Evolutionary conservation across 73 alveolate species (phyloP).

Genomic region (Paramecium tetraurelia): DNA sequence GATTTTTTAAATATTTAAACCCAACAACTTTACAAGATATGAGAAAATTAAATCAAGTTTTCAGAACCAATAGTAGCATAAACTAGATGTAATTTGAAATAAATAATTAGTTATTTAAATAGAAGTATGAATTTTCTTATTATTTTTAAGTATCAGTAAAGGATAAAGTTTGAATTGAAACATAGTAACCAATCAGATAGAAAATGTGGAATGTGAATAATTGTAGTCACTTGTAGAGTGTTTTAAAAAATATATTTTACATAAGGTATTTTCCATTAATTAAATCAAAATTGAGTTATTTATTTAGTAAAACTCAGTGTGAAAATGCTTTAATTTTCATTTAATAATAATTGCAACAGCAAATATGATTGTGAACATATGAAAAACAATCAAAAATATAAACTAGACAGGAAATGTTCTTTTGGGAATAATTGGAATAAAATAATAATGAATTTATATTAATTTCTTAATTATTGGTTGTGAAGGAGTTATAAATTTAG

Average conservation of each 20-base stretch:
- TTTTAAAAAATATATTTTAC: not conserved
- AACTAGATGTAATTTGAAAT: too few species aligned
- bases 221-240: not conserved
- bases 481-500: not conserved
- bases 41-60: too few species aligned
- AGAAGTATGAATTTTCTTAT: not conserved
- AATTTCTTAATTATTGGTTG: not conserved
- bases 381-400: not conserved
- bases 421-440: constrained; percentile 3
- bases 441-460: not conserved
- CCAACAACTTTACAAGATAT: too few species aligned
- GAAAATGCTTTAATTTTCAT: not conserved
- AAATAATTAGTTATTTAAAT: too few species aligned
- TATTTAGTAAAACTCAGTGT: not conserved
- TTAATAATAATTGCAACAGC: not conserved
- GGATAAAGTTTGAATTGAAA: not conserved
- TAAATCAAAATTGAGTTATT: not conserved
- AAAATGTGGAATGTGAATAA: constrained; percentile 4
- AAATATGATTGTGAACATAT: not conserved
- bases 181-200: not conserved
- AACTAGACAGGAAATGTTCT: not conserved
- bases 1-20: too few species aligned
- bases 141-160: not conserved
- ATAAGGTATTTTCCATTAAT: not conserved
- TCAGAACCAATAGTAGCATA: too few species aligned